Percentiles rank a stretch among this genome's conserved stretches.
Conservation (phyloP, 305 asterid species). For the Fraxinus angustifolia region DNA sequence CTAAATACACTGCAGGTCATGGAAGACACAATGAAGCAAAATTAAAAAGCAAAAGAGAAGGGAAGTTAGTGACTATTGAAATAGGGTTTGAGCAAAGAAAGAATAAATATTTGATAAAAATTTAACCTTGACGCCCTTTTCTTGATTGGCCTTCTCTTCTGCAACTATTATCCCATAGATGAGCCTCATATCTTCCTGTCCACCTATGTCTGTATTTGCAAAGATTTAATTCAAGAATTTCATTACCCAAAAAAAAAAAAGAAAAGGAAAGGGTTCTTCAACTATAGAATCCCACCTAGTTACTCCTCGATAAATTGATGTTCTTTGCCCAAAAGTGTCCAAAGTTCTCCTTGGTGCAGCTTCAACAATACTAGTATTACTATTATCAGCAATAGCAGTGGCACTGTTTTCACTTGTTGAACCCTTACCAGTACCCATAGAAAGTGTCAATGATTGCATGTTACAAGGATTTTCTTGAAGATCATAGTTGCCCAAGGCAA, state of each 20-base stretch:
- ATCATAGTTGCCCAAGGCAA: conserved; percentile 25
- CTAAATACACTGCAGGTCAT: conserved; percentile 61
- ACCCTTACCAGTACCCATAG: conserved; percentile 78
- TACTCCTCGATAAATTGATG: conserved; percentile 90
- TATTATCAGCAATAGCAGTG: conserved; percentile 40
- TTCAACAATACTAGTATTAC: conserved; percentile 46
- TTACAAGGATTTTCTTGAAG: conserved; percentile 50
- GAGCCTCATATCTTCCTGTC: conserved; percentile 96
- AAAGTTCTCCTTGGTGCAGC: conserved; percentile 61
- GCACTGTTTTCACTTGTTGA: conserved; percentile 43
- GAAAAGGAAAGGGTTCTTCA: not conserved
- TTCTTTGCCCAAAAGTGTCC: conserved; percentile 93
- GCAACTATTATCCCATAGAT: conserved; percentile 93
- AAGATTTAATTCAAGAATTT: not conserved
- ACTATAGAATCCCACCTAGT: conserved; percentile 48
- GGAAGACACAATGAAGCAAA: not conserved
- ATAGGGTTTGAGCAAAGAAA: not conserved
- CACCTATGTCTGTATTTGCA: conserved; percentile 68
- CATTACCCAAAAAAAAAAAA: not conserved
- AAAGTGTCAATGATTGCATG: conserved; percentile 67
- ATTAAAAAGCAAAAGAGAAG: not conserved
- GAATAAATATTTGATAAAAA: not conserved
- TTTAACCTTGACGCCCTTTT: conserved; percentile 81
- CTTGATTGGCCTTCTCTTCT: conserved; percentile 94
- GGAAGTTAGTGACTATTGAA: not conserved